phyloP scores from a whole-genome alignment of 192 early-diverging fungal species.

The Linnemannia exigua region DNA sequence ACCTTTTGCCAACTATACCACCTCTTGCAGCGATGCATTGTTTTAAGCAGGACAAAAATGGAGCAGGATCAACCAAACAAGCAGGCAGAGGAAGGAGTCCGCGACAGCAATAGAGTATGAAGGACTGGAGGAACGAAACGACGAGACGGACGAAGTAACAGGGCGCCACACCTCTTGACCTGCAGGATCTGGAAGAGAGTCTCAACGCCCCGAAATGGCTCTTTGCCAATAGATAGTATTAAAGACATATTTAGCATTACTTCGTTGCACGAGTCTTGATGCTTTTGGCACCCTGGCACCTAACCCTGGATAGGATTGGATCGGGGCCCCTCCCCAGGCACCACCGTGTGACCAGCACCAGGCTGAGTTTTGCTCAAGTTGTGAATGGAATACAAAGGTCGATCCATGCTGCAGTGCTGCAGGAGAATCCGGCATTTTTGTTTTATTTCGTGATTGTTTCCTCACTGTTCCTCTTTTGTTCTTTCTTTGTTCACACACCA shows the following conservation, averaged over 20 bases:
- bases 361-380: background rate
- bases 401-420: background rate
- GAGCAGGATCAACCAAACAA: constrained; percentile 3
- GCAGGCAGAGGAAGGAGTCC: background rate
- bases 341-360: background rate
- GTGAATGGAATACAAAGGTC: background rate
- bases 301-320: too few relatives aligned
- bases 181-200: constrained; percentile 47
- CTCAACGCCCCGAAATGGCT: background rate
- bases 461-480: too few relatives aligned
- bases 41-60: background rate
- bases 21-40: background rate
- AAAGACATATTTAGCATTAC: background rate
- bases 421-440: background rate
- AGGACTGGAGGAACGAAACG: background rate
- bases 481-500: background rate
- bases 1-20: background rate
- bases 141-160: background rate
- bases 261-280: background rate
- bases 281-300: too few relatives aligned
- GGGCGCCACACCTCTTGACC: constrained; percentile 34
- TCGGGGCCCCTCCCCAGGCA: too few relatives aligned
- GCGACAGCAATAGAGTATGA: background rate
- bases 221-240: constrained; percentile 8
- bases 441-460: background rate